Conservation (phyloP, 306 rosid species). For the Acacia acuminata region DNA sequence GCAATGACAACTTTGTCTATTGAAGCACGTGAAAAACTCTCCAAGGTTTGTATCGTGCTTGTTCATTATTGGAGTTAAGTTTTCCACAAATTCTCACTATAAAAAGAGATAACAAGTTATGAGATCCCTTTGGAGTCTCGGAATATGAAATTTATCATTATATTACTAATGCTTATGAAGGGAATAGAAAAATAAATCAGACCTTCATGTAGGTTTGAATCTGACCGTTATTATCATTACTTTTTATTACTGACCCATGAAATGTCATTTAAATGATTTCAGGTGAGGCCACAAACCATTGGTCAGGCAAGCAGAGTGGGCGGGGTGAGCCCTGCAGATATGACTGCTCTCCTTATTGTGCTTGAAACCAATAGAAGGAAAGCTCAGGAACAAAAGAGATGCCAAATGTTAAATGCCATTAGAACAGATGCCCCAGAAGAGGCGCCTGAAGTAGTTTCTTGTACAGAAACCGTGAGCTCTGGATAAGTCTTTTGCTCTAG, state of each 20-base stretch:
- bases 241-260: no score
- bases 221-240: not conserved
- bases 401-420: slow-evolving; percentile 53
- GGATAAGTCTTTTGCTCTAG: slow-evolving; percentile 27
- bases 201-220: not conserved
- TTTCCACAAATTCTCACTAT: slow-evolving; percentile 1
- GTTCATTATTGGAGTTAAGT: slow-evolving; percentile 10
- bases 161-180: not conserved
- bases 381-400: slow-evolving; percentile 64
- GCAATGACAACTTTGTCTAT: slow-evolving; percentile 82
- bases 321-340: slow-evolving; percentile 97
- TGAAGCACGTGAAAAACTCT: slow-evolving; percentile 91
- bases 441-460: slow-evolving; percentile 50
- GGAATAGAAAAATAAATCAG: not conserved
- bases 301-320: slow-evolving; percentile 99
- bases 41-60: slow-evolving; percentile 70
- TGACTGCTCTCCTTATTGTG: slow-evolving; percentile 85
- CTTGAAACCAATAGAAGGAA: slow-evolving; percentile 77
- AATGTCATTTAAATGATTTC: not conserved
- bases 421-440: slow-evolving; percentile 41
- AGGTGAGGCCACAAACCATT: slow-evolving; percentile 64
- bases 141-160: slow-evolving; percentile 7
- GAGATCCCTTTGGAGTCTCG: not conserved
- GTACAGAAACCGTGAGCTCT: slow-evolving; percentile 55
- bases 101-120: not conserved